Evolutionary conservation across 83 land plant genomes (phyloP).

Genomic region (Isoetes engelmannii): DNA sequence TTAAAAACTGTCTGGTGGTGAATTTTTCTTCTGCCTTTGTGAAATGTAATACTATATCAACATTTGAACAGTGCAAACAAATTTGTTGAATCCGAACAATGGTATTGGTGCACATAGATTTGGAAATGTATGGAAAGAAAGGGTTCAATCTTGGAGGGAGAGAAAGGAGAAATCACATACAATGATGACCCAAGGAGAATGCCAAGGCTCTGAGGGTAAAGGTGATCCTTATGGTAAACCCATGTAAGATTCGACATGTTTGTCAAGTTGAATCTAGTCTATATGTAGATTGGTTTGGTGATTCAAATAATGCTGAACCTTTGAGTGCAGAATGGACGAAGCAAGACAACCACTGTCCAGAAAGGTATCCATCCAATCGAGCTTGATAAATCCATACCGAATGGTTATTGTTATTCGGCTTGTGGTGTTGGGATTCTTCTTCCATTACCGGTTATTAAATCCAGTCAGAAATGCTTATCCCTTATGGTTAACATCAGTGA

Average conservation of each 20-base stretch:
- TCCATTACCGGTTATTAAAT: slow-evolving; percentile 51
- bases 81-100: neutral
- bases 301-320: too few species aligned
- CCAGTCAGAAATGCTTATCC: slow-evolving; percentile 64
- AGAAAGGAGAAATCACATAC: slow-evolving; percentile 51
- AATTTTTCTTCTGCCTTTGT: too few species aligned
- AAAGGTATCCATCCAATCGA: slow-evolving; percentile 59
- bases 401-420: slow-evolving; percentile 63
- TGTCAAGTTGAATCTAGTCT: neutral
- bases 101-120: neutral
- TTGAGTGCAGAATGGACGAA: slow-evolving; percentile 31
- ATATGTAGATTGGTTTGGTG: too few species aligned
- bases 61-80: too few species aligned
- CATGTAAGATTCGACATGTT: slow-evolving; percentile 26
- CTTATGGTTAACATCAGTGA: slow-evolving; percentile 64
- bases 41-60: too few species aligned
- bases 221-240: slow-evolving; percentile 39
- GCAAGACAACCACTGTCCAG: slow-evolving; percentile 69
- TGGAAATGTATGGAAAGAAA: slow-evolving; percentile 58
- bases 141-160: slow-evolving; percentile 63
- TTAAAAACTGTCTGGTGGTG: too few species aligned
- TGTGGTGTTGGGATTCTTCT: slow-evolving; percentile 56
- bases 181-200: slow-evolving; percentile 6
- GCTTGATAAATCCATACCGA: slow-evolving; percentile 62
- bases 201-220: slow-evolving; percentile 15